phyloP scores from a whole-genome alignment of 345 rosid genomes.

The Eutrema japonicum region DNA sequence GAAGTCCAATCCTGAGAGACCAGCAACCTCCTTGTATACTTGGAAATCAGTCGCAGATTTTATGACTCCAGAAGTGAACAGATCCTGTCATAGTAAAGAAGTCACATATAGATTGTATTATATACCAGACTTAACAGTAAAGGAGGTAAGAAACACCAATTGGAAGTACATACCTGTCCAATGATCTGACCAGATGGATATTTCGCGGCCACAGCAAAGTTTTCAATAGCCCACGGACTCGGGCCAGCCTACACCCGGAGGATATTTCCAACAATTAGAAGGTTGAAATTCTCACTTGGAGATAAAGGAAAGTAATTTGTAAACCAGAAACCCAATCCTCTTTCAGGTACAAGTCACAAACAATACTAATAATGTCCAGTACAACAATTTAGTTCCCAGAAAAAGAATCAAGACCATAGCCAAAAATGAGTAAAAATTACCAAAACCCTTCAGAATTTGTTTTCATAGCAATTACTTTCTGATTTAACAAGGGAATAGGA shows the following conservation, averaged over 20 bases:
- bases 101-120: slow-evolving; percentile 12
- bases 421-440: background rate
- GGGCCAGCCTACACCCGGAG: slow-evolving; percentile 75
- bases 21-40: slow-evolving; percentile 86
- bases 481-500: background rate
- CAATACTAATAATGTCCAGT: background rate
- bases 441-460: background rate
- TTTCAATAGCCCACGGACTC: slow-evolving; percentile 87
- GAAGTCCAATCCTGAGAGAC: slow-evolving; percentile 97
- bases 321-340: slow-evolving; percentile 11
- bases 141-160: slow-evolving; percentile 7
- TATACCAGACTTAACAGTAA: background rate
- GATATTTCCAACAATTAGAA: slow-evolving; percentile 23
- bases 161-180: slow-evolving; percentile 63
- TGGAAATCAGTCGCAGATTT: slow-evolving; percentile 93
- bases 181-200: slow-evolving; percentile 79
- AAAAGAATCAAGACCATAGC: slow-evolving; percentile 5
- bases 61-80: slow-evolving; percentile 73
- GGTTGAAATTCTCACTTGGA: background rate
- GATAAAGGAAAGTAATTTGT: background rate
- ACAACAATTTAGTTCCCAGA: background rate
- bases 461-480: slow-evolving; percentile 3
- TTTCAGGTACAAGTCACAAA: background rate
- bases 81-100: slow-evolving; percentile 66
- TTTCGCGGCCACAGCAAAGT: slow-evolving; percentile 79